Percentiles rank a stretch among this genome's conserved stretches.
These are phyloP conservation scores for Didymella keratinophila DNA, from an alignment of 2,329 filamentous ascomycete species.

Conservation along the genomic window DNA sequence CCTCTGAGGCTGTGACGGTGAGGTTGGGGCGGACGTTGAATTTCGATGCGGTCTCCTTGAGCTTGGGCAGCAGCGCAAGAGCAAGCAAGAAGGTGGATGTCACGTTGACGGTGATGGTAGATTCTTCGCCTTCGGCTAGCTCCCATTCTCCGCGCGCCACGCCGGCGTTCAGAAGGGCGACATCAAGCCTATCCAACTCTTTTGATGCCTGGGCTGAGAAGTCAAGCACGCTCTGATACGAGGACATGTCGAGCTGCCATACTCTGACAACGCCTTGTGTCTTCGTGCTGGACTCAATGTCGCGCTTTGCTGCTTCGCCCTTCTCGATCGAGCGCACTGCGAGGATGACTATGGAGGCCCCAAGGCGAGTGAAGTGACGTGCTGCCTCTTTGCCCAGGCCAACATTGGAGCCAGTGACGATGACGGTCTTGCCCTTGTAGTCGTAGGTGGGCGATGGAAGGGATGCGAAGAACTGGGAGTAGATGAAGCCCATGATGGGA, in stretches of 20 bases:
- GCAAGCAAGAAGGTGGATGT: slow-evolving; percentile 59
- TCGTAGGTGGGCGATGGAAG: slow-evolving; percentile 27
- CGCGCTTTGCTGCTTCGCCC: slow-evolving; percentile 37
- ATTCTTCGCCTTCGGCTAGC: slow-evolving; percentile 39
- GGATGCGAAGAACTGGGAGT: slow-evolving; percentile 42
- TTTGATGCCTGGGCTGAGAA: slow-evolving; percentile 30
- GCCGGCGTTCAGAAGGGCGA: slow-evolving; percentile 47
- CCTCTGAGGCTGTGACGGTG: slow-evolving; percentile 24
- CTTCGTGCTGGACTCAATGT: slow-evolving; percentile 29
- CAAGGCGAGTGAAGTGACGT: slow-evolving; percentile 37
- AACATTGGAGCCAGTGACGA: slow-evolving; percentile 52
- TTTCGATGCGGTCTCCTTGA: slow-evolving; percentile 30
- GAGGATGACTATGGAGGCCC: slow-evolving; percentile 39
- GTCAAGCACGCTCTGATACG: slow-evolving; percentile 27
- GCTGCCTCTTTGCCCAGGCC: slow-evolving; percentile 46
- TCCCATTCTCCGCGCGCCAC: slow-evolving; percentile 30
- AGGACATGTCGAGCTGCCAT: slow-evolving; percentile 36
- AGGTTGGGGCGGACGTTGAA: slow-evolving; percentile 25
- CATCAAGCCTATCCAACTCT: slow-evolving; percentile 40
- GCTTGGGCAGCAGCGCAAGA: slow-evolving; percentile 54
- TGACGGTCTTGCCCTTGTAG: slow-evolving; percentile 47
- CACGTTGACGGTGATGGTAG: slow-evolving; percentile 63
- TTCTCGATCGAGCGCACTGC: slow-evolving; percentile 41
- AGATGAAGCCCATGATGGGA: slow-evolving; percentile 10
- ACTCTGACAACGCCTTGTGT: slow-evolving; percentile 30